These are phyloP conservation scores for Delitschia confertaspora DNA, from an alignment of 495 filamentous ascomycete genomes.

Conservation along the genomic window DNA sequence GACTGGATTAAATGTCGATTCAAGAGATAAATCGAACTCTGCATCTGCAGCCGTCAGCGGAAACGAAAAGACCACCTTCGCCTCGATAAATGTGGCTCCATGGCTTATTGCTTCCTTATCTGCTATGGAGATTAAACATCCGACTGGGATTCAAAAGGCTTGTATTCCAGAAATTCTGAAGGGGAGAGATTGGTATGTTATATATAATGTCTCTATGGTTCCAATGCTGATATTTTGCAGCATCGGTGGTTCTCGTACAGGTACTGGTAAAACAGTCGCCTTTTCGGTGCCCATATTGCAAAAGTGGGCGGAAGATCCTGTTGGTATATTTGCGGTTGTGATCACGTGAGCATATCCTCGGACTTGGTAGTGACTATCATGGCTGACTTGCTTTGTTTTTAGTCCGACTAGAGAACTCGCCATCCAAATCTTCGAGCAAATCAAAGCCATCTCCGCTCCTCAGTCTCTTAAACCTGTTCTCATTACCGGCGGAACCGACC, in stretches of 20 bases:
- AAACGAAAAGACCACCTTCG: conserved; percentile 56
- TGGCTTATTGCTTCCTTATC: conserved; percentile 83
- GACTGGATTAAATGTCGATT: neutral
- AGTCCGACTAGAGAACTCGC: conserved; percentile 62
- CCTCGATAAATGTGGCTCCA: conserved; percentile 62
- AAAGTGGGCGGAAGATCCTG: conserved; percentile 84
- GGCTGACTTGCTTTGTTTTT: neutral
- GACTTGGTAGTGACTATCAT: neutral
- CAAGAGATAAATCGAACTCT: neutral
- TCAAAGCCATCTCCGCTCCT: conserved; percentile 79
- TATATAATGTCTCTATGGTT: neutral
- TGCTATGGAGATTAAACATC: conserved; percentile 79
- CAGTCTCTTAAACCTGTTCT: conserved; percentile 78
- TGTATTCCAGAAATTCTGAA: conserved; percentile 87
- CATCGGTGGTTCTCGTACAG: conserved; percentile 87
- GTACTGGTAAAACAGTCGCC: conserved; percentile 98
- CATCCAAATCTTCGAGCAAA: conserved; percentile 90
- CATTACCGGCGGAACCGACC: conserved; percentile 84
- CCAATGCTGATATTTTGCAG: neutral
- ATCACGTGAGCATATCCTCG: conserved; percentile 52
- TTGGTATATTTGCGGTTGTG: conserved; percentile 80
- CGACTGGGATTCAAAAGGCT: conserved; percentile 83
- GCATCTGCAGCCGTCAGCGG: neutral
- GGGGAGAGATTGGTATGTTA: conserved; percentile 61
- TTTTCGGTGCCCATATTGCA: conserved; percentile 92